Evolutionary conservation across 768 basidiomycete species (phyloP).

Genomic region (Trametes villosa): DNA sequence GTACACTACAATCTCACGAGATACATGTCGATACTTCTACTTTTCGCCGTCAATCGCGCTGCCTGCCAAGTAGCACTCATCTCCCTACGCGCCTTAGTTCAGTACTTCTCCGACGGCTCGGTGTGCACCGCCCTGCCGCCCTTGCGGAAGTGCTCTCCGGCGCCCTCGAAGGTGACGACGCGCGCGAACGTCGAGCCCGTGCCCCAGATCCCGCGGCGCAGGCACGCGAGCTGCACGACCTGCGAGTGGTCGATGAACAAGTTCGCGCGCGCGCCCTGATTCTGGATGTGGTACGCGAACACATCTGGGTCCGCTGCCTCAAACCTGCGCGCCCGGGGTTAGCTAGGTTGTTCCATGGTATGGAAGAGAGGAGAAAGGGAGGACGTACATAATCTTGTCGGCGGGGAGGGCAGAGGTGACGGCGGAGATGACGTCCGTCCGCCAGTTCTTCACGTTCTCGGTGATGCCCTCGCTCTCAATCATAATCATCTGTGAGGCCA

Average conservation of each 20-base stretch:
- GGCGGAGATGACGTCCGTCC: slow-evolving; percentile 48
- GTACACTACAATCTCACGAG: no score
- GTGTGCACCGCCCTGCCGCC: slow-evolving; percentile 17
- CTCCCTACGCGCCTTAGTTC: neutral
- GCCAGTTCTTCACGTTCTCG: slow-evolving; percentile 47
- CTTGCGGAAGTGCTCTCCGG: slow-evolving; percentile 20
- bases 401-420: slow-evolving; percentile 45
- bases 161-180: slow-evolving; percentile 44
- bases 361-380: neutral
- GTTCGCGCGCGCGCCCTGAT: slow-evolving; percentile 46
- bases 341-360: neutral
- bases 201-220: slow-evolving; percentile 50
- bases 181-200: slow-evolving; percentile 48
- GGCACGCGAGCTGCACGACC: slow-evolving; percentile 48
- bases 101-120: slow-evolving; percentile 19
- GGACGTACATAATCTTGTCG: slow-evolving; percentile 45
- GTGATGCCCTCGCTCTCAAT: slow-evolving; percentile 54
- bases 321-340: slow-evolving; percentile 33
- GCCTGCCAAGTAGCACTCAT: neutral
- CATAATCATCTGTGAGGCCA: slow-evolving; percentile 43
- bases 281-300: slow-evolving; percentile 50
- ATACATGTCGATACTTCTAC: neutral
- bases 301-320: slow-evolving; percentile 50
- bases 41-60: neutral
- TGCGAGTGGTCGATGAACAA: slow-evolving; percentile 51